Percentiles rank a stretch among this genome's conserved stretches.
phyloP scores from a whole-genome alignment of 1,284 basidiomycete species.

The Jaminaea rosea region DNA sequence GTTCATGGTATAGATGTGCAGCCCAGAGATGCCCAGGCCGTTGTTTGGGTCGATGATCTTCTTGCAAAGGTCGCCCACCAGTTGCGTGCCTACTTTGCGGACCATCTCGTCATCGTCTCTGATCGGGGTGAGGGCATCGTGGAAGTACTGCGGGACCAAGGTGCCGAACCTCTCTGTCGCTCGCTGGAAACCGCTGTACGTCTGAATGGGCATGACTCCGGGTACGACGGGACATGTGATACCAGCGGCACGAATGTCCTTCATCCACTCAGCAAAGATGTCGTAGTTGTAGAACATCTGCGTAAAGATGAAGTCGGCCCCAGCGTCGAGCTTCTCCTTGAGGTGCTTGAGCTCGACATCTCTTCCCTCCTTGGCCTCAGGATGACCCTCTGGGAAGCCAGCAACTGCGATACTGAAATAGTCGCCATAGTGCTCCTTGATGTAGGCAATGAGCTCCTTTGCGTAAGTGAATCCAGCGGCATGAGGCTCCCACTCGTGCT shows the following conservation, averaged over 20 bases:
- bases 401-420: slow-evolving; percentile 46
- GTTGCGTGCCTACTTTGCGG: slow-evolving; percentile 25
- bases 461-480: slow-evolving; percentile 43
- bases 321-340: slow-evolving; percentile 76
- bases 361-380: slow-evolving; percentile 44
- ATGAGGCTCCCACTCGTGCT: slow-evolving; percentile 10
- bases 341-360: slow-evolving; percentile 69
- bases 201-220: slow-evolving; percentile 93
- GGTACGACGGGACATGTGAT: slow-evolving; percentile 92
- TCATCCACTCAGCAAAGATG: slow-evolving; percentile 75
- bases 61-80: slow-evolving; percentile 45
- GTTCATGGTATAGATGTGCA: slow-evolving; percentile 48
- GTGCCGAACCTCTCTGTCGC: slow-evolving; percentile 81
- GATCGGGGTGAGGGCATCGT: slow-evolving; percentile 75
- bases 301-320: slow-evolving; percentile 83
- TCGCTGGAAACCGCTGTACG: slow-evolving; percentile 90
- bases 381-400: slow-evolving; percentile 59
- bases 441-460: slow-evolving; percentile 42
- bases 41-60: slow-evolving; percentile 28
- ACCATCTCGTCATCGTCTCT: slow-evolving; percentile 55
- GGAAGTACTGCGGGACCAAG: slow-evolving; percentile 68
- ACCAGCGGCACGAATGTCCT: slow-evolving; percentile 52
- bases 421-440: slow-evolving; percentile 41
- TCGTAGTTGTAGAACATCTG: slow-evolving; percentile 92
- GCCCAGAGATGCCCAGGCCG: slow-evolving; percentile 36